A percentile compares a stretch with the other conserved stretches of the same genome.
Evolutionary conservation across 345 rosid species (phyloP).

Genomic region (Conringia planisiliqua): DNA sequence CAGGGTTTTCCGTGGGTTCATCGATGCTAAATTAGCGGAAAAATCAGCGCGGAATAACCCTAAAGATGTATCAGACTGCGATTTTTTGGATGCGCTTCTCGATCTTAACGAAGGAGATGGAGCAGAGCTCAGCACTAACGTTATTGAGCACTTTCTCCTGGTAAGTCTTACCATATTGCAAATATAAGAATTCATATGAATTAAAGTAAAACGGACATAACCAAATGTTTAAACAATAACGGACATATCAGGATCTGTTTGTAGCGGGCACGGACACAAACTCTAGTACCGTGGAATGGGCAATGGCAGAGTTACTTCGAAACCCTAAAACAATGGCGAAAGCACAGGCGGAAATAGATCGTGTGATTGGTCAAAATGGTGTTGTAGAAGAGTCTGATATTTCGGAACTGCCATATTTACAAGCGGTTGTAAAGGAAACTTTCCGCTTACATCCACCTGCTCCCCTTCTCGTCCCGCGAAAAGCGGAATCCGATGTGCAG

Average conservation of each 20-base stretch:
- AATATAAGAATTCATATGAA: neutral
- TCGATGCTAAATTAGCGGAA: slow-evolving; percentile 2
- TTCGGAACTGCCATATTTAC: slow-evolving; percentile 29
- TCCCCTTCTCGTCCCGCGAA: slow-evolving; percentile 38
- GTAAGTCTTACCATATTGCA: slow-evolving; percentile 27
- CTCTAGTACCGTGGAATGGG: slow-evolving; percentile 37
- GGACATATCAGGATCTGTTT: slow-evolving; percentile 38
- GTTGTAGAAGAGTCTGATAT: slow-evolving; percentile 37
- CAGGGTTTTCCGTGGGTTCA: slow-evolving; percentile 29
- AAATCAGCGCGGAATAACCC: neutral
- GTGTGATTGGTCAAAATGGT: slow-evolving; percentile 30
- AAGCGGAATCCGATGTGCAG: slow-evolving; percentile 29
- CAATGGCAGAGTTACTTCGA: slow-evolving; percentile 33
- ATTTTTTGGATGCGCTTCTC: slow-evolving; percentile 38
- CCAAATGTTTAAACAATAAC: neutral
- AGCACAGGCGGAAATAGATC: slow-evolving; percentile 24
- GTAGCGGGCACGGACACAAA: slow-evolving; percentile 46
- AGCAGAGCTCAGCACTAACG: slow-evolving; percentile 16
- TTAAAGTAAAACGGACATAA: neutral
- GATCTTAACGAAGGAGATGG: slow-evolving; percentile 22
- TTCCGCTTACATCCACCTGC: slow-evolving; percentile 41
- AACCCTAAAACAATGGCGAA: slow-evolving; percentile 22
- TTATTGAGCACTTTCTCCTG: slow-evolving; percentile 32
- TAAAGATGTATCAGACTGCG: slow-evolving; percentile 4
- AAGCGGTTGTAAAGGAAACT: slow-evolving; percentile 43